A percentile compares a stretch with the other conserved stretches of the same genome.
Conservation (phyloP, 371 early-diverging fungal genomes). For the Nematocida displodere region DNA sequence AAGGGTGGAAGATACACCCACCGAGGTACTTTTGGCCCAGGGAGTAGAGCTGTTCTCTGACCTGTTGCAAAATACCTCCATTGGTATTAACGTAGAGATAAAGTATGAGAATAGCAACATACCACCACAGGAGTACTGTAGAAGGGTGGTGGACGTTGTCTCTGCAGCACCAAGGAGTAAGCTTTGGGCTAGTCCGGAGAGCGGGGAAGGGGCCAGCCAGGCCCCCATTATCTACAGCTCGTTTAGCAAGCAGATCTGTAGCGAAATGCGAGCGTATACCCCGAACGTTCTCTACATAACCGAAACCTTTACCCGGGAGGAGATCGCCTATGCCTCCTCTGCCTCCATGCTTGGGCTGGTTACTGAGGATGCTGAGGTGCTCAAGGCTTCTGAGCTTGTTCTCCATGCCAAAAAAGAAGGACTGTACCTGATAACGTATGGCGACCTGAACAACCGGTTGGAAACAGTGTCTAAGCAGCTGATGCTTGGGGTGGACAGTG, state of each 20-base stretch:
- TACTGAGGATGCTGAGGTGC: slow-evolving; percentile 22
- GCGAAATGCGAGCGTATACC: not conserved
- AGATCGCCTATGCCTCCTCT: not conserved
- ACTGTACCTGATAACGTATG: slow-evolving; percentile 23
- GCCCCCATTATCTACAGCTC: slow-evolving; percentile 31
- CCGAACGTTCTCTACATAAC: not conserved
- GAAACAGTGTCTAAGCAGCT: not conserved
- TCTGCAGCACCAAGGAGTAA: not conserved
- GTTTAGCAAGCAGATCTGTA: slow-evolving; percentile 18
- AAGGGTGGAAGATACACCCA: not conserved
- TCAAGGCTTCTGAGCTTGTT: not conserved
- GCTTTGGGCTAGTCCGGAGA: not conserved
- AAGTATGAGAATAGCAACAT: slow-evolving; percentile 21
- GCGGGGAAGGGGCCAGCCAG: not conserved
- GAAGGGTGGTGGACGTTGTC: not conserved
- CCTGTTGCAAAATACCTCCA: not conserved
- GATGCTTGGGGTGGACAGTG: slow-evolving; percentile 5
- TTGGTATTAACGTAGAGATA: slow-evolving; percentile 36
- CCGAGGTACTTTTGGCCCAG: not conserved
- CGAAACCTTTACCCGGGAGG: slow-evolving; percentile 28
- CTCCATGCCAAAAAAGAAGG: not conserved
- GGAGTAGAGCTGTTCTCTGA: not conserved
- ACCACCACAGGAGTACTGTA: not conserved
- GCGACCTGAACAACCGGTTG: not conserved
- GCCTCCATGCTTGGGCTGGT: slow-evolving; percentile 5